Evolutionary conservation across 164 flowering plant species (phyloP).

Genomic region (Vitis cinerea): DNA sequence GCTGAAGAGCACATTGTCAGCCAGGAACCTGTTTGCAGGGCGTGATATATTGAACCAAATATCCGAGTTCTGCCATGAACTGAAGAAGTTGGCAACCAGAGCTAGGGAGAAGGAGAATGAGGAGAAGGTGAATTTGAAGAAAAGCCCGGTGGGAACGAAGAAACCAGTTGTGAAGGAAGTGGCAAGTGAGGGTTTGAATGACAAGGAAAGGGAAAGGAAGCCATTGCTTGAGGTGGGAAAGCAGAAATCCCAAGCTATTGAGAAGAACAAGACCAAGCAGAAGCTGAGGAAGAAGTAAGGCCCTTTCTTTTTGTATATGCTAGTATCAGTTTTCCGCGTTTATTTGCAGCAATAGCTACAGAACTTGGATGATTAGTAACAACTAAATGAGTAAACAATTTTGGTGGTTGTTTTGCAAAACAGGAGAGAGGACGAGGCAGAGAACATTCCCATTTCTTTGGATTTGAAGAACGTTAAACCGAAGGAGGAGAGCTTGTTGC

Average conservation of each 20-base stretch:
- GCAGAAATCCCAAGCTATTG: constrained; percentile 30
- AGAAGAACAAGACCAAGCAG: constrained; percentile 28
- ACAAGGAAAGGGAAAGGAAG: constrained; percentile 38
- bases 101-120: constrained; percentile 41
- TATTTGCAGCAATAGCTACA: not conserved
- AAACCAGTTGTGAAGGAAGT: constrained; percentile 4
- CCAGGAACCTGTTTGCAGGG: constrained; percentile 71
- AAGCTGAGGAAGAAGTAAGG: constrained; percentile 41
- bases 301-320: not conserved
- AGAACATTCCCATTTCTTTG: constrained; percentile 40
- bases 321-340: not conserved
- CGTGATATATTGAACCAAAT: constrained; percentile 67
- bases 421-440: constrained; percentile 47
- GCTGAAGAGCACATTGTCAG: constrained; percentile 67
- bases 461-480: constrained; percentile 37
- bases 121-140: constrained; percentile 21
- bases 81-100: constrained; percentile 74
- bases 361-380: not conserved
- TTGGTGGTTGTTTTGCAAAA: not conserved
- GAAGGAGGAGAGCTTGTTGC: constrained; percentile 36
- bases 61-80: constrained; percentile 72
- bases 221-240: constrained; percentile 44
- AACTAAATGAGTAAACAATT: not conserved
- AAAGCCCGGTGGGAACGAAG: constrained; percentile 9
- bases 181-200: constrained; percentile 13